Conservation (phyloP, 306 rosid species). For the Rosa multiflora region DNA sequence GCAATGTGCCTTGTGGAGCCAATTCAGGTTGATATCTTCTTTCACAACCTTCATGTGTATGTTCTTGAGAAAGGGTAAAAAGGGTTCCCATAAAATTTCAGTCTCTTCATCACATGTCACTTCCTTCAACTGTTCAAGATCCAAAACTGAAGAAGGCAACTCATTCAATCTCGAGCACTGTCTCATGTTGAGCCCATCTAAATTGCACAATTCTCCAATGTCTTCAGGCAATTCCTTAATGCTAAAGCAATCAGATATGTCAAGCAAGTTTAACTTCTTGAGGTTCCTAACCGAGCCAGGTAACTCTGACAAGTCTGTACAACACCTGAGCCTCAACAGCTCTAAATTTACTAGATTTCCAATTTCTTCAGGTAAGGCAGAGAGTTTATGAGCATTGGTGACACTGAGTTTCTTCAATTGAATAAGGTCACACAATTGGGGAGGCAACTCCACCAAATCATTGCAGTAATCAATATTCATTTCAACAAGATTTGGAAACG, state of each 20-base stretch:
- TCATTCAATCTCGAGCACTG: slow-evolving; percentile 40
- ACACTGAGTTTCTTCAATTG: slow-evolving; percentile 45
- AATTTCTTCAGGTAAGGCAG: slow-evolving; percentile 38
- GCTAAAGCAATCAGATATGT: slow-evolving; percentile 58
- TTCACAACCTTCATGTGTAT: slow-evolving; percentile 13
- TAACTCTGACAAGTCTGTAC: slow-evolving; percentile 37
- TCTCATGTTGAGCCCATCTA: slow-evolving; percentile 37
- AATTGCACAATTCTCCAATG: slow-evolving; percentile 35
- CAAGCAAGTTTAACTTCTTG: slow-evolving; percentile 36
- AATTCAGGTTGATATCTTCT: slow-evolving; percentile 41
- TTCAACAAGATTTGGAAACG: slow-evolving; percentile 52
- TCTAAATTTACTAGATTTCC: slow-evolving; percentile 44
- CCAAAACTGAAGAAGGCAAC: slow-evolving; percentile 41
- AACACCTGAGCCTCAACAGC: slow-evolving; percentile 43
- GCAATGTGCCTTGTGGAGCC: slow-evolving; percentile 27
- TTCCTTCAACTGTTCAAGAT: slow-evolving; percentile 33
- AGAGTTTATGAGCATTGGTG: slow-evolving; percentile 54
- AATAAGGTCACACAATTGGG: slow-evolving; percentile 30
- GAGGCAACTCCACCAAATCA: slow-evolving; percentile 49
- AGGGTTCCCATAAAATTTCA: slow-evolving; percentile 29
- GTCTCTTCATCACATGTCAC: slow-evolving; percentile 60
- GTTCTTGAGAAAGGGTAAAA: background rate
- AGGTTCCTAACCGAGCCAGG: slow-evolving; percentile 36
- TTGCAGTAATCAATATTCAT: slow-evolving; percentile 56
- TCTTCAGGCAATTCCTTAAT: slow-evolving; percentile 44